phyloP scores from a whole-genome alignment of 2,329 filamentous ascomycete species.

The Neocucurbitaria cava region DNA sequence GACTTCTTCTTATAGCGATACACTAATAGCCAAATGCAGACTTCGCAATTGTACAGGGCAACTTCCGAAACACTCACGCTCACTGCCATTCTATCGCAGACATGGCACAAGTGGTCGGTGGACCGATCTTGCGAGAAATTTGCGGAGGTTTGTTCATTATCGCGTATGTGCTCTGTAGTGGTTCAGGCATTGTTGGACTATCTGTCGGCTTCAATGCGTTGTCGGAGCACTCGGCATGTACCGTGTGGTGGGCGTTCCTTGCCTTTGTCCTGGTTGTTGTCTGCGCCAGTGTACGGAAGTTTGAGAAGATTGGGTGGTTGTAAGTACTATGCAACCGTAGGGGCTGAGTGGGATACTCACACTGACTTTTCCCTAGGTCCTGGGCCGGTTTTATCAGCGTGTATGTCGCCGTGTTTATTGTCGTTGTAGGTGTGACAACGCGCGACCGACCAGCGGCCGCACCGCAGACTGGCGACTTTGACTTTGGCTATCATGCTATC shows the following conservation, averaged over 20 bases:
- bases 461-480: conserved; percentile 63
- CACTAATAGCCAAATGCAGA: conserved; percentile 32
- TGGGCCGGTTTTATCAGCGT: conserved; percentile 66
- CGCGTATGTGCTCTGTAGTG: conserved; percentile 63
- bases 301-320: conserved; percentile 65
- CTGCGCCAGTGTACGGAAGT: conserved; percentile 63
- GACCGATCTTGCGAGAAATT: conserved; percentile 58
- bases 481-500: conserved; percentile 64
- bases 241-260: conserved; percentile 64
- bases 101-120: conserved; percentile 64
- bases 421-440: conserved; percentile 64
- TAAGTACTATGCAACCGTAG: conserved; percentile 1
- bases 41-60: conserved; percentile 56
- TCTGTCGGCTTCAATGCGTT: conserved; percentile 67
- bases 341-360: not conserved
- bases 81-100: conserved; percentile 61
- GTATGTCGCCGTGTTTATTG: conserved; percentile 63
- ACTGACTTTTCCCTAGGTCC: conserved; percentile 37
- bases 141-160: conserved; percentile 63
- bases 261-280: conserved; percentile 59
- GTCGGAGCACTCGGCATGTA: conserved; percentile 64
- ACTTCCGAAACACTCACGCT: conserved; percentile 58
- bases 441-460: conserved; percentile 64
- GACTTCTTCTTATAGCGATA: not conserved
- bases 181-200: conserved; percentile 65